Evolutionary conservation across 306 rosid species (phyloP).

Genomic region (Cucumis cinereus): DNA sequence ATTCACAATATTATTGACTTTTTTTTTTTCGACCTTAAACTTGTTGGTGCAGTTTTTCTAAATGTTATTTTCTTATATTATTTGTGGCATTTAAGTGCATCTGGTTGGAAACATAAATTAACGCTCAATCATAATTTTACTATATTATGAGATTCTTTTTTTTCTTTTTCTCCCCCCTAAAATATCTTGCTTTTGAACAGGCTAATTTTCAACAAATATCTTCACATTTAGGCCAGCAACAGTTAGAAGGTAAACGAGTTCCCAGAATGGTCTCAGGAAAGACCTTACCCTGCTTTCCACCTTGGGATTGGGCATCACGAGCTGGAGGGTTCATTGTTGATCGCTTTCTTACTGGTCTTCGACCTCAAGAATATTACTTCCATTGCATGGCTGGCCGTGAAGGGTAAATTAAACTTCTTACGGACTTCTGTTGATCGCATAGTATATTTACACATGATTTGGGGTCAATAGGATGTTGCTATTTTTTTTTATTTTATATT

Average conservation of each 20-base stretch:
- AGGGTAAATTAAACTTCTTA: slow-evolving; percentile 45
- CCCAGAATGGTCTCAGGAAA: slow-evolving; percentile 98
- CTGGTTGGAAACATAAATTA: neutral
- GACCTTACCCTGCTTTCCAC: slow-evolving; percentile 81
- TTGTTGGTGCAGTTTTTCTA: neutral
- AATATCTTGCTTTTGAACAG: slow-evolving; percentile 32
- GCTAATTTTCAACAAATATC: slow-evolving; percentile 94
- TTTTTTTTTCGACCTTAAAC: neutral
- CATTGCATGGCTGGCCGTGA: slow-evolving; percentile 99
- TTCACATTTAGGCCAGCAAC: slow-evolving; percentile 92
- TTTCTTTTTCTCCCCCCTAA: neutral
- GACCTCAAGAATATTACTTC: slow-evolving; percentile 87
- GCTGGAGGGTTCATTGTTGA: slow-evolving; percentile 92
- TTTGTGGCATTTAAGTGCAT: neutral
- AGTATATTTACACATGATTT: neutral
- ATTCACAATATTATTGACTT: neutral
- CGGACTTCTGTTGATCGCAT: neutral
- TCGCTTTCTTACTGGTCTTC: slow-evolving; percentile 93
- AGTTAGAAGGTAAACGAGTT: slow-evolving; percentile 88
- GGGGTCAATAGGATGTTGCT: neutral
- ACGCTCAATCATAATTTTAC: neutral
- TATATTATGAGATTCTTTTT: neutral
- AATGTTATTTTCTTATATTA: neutral
- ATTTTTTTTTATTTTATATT: neutral
- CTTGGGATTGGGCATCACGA: slow-evolving; percentile 94